phyloP scores from a whole-genome alignment of 345 rosid genomes.

The Syzygium oleosum region DNA sequence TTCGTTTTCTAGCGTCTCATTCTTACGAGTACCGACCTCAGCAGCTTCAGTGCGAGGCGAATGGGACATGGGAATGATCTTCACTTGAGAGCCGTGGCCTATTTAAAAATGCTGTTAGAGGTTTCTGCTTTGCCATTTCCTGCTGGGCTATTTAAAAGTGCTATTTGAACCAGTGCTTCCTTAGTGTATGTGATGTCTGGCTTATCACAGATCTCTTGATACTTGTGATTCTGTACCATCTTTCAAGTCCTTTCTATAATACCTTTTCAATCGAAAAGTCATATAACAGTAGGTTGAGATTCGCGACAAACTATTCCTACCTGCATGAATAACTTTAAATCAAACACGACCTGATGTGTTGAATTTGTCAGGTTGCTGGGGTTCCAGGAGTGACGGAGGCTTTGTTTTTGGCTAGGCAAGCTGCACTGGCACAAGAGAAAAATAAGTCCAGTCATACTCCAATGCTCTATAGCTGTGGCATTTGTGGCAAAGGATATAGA shows the following conservation, averaged over 20 bases:
- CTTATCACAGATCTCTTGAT: neutral
- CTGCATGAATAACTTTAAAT: neutral
- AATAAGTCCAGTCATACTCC: conserved; percentile 43
- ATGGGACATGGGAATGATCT: neutral
- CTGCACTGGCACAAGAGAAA: conserved; percentile 59
- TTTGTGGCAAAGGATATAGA: conserved; percentile 74
- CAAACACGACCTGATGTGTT: neutral
- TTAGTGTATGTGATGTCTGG: neutral
- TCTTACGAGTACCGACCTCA: neutral
- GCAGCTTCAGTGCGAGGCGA: neutral
- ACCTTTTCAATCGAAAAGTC: neutral
- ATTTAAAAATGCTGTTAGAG: neutral
- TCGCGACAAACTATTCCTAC: neutral
- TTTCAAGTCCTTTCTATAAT: neutral
- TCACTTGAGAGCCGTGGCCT: neutral
- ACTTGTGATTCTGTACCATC: neutral
- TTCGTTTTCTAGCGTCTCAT: neutral
- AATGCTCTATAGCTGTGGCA: conserved; percentile 63
- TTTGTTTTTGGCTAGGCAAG: conserved; percentile 67
- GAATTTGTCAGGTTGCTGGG: conserved; percentile 63
- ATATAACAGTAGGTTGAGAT: neutral
- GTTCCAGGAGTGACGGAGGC: conserved; percentile 96
- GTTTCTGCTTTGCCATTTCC: neutral
- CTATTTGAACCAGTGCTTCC: neutral
- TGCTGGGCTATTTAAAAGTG: neutral